Evolutionary conservation across 140 eudicot genomes (phyloP).

Genomic region (Senecio squalidus): DNA sequence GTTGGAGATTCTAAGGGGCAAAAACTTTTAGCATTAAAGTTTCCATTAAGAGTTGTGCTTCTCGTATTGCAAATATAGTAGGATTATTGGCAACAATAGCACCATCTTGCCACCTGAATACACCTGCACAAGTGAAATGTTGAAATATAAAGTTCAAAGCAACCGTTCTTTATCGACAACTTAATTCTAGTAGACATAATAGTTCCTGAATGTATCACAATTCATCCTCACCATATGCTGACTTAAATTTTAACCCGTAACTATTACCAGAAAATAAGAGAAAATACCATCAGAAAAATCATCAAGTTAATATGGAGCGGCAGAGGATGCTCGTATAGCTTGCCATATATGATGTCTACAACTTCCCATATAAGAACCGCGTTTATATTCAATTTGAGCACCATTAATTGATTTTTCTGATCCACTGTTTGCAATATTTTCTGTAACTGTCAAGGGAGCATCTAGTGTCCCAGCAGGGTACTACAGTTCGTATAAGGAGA

Average conservation of each 20-base stretch:
- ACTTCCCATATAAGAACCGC: conserved; percentile 76
- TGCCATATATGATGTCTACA: conserved; percentile 91
- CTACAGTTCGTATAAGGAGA: too few species aligned
- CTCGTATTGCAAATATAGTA: conserved; percentile 85
- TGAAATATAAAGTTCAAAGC: too few species aligned
- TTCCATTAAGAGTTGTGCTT: conserved; percentile 81
- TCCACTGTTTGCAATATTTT: conserved; percentile 48
- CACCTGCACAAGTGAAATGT: too few species aligned
- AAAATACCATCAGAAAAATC: conserved; percentile 96
- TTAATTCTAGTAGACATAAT: too few species aligned
- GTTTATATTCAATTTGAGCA: conserved; percentile 60
- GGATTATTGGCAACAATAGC: conserved; percentile 97
- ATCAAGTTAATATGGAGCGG: conserved; percentile 94
- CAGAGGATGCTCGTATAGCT: conserved; percentile 96
- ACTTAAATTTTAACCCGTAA: too few species aligned
- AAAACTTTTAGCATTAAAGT: too few species aligned
- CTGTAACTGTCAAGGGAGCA: conserved; percentile 56
- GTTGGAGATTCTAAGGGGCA: too few species aligned
- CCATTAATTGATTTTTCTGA: conserved; percentile 52
- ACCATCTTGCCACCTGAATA: conserved; percentile 96
- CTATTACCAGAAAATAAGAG: too few species aligned
- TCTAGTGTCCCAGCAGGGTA: conserved; percentile 95
- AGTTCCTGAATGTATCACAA: too few species aligned
- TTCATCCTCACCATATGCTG: too few species aligned
- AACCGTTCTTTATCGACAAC: too few species aligned